Percentiles rank a stretch among this genome's conserved stretches.
Evolutionary conservation across 306 rosid genomes (phyloP).

Genomic region (Oxytropis ochrocephala): DNA sequence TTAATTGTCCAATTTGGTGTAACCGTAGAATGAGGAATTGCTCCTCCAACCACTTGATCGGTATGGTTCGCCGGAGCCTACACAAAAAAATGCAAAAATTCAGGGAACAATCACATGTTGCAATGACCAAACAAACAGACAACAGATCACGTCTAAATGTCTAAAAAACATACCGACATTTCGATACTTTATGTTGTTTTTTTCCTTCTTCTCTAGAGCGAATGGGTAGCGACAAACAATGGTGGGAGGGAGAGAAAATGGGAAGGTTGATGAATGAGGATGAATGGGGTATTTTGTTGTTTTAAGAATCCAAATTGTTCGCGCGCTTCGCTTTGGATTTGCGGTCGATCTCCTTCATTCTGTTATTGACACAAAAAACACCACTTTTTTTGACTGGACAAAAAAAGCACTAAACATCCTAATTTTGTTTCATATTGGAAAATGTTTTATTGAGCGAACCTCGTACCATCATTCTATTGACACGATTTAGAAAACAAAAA

Average conservation of each 20-base stretch:
- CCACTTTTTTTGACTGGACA: too few species aligned
- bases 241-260: not conserved
- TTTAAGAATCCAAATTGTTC: not conserved
- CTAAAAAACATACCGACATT: constrained; percentile 45
- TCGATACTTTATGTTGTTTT: not conserved
- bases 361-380: not conserved
- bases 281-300: not conserved
- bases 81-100: constrained; percentile 1
- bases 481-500: too few species aligned
- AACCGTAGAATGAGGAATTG: constrained; percentile 24
- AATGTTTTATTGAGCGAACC: too few species aligned
- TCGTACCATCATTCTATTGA: too few species aligned
- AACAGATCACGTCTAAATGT: not conserved
- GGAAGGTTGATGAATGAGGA: not conserved
- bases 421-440: too few species aligned
- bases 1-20: constrained; percentile 37
- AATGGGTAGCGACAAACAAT: not conserved
- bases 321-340: not conserved
- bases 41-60: constrained; percentile 32
- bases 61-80: constrained; percentile 31
- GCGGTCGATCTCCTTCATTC: not conserved
- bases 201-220: not conserved
- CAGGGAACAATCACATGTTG: not conserved
- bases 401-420: too few species aligned
- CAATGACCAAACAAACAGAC: not conserved